These are phyloP conservation scores for Termitomyces sp. DNA, from an alignment of 768 basidiomycete genomes.

Conservation along the genomic window DNA sequence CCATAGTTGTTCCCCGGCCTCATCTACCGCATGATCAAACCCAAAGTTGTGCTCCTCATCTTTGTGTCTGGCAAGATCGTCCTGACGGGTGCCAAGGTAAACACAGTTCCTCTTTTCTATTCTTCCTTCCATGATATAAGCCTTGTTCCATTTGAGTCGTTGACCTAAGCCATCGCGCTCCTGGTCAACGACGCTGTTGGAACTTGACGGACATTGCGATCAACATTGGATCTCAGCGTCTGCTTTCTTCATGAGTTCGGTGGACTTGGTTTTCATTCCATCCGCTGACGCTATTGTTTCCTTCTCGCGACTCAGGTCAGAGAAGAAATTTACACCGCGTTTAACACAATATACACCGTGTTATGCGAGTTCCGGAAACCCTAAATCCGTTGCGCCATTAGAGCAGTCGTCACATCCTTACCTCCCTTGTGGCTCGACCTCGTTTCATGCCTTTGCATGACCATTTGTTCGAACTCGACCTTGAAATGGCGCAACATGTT, in stretches of 20 bases:
- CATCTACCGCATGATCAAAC: conserved; percentile 99
- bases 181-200: conserved; percentile 4
- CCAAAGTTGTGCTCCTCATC: conserved; percentile 96
- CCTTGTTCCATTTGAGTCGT: conserved; percentile 9
- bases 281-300: conserved; percentile 38
- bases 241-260: conserved; percentile 25
- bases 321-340: conserved; percentile 99
- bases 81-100: conserved; percentile 97
- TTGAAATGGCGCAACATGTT: background rate
- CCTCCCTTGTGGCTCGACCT: conserved; percentile 12
- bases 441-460: conserved; percentile 9
- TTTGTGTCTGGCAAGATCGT: conserved; percentile 99
- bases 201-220: conserved; percentile 9
- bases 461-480: background rate
- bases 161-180: conserved; percentile 1
- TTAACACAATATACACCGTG: conserved; percentile 99
- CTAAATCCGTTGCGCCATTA: conserved; percentile 23
- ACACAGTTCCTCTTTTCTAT: conserved; percentile 18
- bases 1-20: conserved; percentile 92
- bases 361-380: conserved; percentile 93
- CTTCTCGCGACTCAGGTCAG: conserved; percentile 61
- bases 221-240: conserved; percentile 23
- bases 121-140: conserved; percentile 13
- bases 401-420: background rate
- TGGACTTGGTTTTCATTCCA: conserved; percentile 38